phyloP scores from a whole-genome alignment of 768 basidiomycete species.

The Russula compacta region DNA sequence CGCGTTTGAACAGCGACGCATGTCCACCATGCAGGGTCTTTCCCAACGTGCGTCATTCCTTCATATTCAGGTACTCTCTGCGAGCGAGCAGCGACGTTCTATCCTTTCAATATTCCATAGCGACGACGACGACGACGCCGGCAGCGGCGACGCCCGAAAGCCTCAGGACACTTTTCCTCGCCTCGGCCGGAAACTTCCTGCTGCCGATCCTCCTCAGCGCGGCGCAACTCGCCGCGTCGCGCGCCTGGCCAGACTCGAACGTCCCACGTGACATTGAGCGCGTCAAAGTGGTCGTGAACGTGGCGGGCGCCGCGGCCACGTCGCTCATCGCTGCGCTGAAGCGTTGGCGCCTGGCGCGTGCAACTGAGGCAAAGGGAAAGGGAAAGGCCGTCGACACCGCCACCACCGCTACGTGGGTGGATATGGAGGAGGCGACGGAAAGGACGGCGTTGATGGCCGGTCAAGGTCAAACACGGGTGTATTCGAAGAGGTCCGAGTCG shows the following conservation, averaged over 20 bases:
- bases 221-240: slow-evolving; percentile 11
- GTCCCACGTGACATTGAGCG: slow-evolving; percentile 8
- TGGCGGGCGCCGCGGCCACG: slow-evolving; percentile 2
- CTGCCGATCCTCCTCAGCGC: slow-evolving; percentile 14
- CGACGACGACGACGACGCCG: slow-evolving; percentile 9
- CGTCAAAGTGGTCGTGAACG: slow-evolving; percentile 14
- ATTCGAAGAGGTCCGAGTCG: background rate
- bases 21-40: background rate
- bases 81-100: background rate
- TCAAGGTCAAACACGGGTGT: too few relatives aligned
- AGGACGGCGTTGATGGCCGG: slow-evolving; percentile 1
- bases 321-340: slow-evolving; percentile 9
- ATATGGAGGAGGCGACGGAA: background rate
- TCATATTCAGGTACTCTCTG: too few relatives aligned
- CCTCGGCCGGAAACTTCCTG: slow-evolving; percentile 6
- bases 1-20: slow-evolving; percentile 11
- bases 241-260: slow-evolving; percentile 13
- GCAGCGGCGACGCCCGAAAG: too few relatives aligned
- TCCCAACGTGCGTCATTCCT: background rate
- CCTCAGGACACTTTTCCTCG: background rate
- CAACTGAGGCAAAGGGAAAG: background rate
- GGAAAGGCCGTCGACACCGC: too few relatives aligned
- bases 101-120: background rate
- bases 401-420: too few relatives aligned
- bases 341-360: slow-evolving; percentile 1